Base-by-base conservation (phyloP, 805 yeast genomes). In the Metschnikowia kunwiensis region DNA sequence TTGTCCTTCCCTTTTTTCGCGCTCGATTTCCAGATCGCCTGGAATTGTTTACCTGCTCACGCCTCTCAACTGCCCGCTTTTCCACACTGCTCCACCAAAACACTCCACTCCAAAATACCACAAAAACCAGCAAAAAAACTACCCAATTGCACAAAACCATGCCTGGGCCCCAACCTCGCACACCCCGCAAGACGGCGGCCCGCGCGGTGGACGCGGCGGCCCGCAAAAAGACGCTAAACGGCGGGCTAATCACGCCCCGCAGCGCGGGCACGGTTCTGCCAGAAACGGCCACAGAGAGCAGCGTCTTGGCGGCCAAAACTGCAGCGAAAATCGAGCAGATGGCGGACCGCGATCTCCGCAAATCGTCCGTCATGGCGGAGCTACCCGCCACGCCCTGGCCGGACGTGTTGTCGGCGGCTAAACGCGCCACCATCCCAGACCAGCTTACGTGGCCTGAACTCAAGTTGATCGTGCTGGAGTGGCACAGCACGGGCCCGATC, bases 391-490 rank as follows among this genome's bases (percentile, higher is more conserved):
- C 28, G 5, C 30, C 32, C 5, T 44, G 49, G 49, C 22, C 22
- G 10, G 38, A 30, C 6, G 27, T 44, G 9, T 18, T 14, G 5
- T 30, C 25, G 15, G 38, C 39, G 2, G 32, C 34, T 13, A 30
- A 19, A 10, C 26, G 26, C 5, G 13, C 7, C 22, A 13, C 13
- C n/a, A 20, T 38, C 4, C 42, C 37, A 7, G 25, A 12, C 3
- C 27, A 28, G 19, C 33, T 47, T 19, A 46, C 52, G 11, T 25
- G 31, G 29, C 47, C 49, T 0, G 52, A 48, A 26, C 34, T 46
- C 12, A 36, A 37, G 17, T 34, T 48, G 27, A 32, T 48, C n/a
- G 42, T 48, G n/a, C 40, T 30, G 36, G 45, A 44, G 30, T 48
- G 52, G 52, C 33, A 40, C 32, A 36, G 34, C 13, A 26, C 33